phyloP scores from a whole-genome alignment of 2,329 filamentous ascomycete genomes.

The Raffaelea ambrosiae region DNA sequence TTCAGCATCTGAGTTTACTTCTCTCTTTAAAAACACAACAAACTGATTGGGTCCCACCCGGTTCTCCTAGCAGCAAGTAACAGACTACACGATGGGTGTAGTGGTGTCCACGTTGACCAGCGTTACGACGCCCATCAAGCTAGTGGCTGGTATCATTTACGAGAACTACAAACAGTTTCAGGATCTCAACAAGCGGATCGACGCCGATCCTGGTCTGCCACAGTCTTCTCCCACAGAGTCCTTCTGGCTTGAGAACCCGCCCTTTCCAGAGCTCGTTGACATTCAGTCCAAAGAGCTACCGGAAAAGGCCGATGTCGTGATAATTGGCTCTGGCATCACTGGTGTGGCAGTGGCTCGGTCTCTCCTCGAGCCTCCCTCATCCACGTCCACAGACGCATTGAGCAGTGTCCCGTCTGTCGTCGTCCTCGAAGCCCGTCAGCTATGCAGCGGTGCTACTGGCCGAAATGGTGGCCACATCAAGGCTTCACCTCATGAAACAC shows the following conservation, averaged over 20 bases:
- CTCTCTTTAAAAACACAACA: too few species aligned
- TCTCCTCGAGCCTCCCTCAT: neutral
- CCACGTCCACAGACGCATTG: too few species aligned
- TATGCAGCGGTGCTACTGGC: slow-evolving; percentile 44
- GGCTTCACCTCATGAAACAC: slow-evolving; percentile 32
- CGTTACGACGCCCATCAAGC: neutral
- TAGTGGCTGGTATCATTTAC: neutral
- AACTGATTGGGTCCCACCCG: too few species aligned
- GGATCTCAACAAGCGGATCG: neutral
- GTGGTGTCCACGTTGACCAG: neutral
- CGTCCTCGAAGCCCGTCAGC: slow-evolving; percentile 39
- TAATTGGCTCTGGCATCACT: slow-evolving; percentile 49
- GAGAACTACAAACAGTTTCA: neutral
- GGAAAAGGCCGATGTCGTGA: slow-evolving; percentile 33
- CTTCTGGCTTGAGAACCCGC: slow-evolving; percentile 9
- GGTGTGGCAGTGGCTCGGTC: slow-evolving; percentile 28
- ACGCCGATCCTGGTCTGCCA: slow-evolving; percentile 3
- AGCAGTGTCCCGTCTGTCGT: slow-evolving; percentile 21
- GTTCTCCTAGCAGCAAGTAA: too few species aligned
- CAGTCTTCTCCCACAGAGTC: slow-evolving; percentile 1
- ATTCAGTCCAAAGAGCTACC: slow-evolving; percentile 25
- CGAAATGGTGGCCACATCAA: slow-evolving; percentile 46
- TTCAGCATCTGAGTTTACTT: too few species aligned
- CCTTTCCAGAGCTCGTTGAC: slow-evolving; percentile 10
- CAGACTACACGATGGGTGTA: neutral